Conservation (phyloP, 129 eudicot genomes). For the Flaveria trinervia region DNA sequence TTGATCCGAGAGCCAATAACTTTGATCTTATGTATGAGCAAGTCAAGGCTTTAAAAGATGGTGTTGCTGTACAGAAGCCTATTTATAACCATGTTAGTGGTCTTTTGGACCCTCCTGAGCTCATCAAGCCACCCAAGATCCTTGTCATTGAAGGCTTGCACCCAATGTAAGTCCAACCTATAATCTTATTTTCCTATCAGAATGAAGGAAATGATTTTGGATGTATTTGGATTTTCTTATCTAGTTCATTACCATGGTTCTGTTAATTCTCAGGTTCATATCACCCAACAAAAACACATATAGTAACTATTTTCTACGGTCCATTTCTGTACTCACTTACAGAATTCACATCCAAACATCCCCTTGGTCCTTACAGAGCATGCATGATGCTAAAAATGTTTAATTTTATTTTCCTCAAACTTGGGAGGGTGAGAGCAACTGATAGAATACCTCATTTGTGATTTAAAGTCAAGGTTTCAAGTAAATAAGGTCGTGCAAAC, state of each 20-base stretch:
- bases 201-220: not conserved
- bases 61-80: conserved; percentile 74
- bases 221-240: not conserved
- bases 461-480: too few relatives aligned
- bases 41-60: conserved; percentile 82
- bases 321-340: not conserved
- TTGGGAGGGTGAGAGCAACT: not conserved
- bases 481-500: not conserved
- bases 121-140: conserved; percentile 93
- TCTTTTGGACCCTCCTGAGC: conserved; percentile 91
- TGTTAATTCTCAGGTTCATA: not conserved
- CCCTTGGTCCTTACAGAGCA: not conserved
- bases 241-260: not conserved
- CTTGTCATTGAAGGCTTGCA: conserved; percentile 95
- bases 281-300: not conserved
- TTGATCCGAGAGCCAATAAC: conserved; percentile 88
- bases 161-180: conserved; percentile 70
- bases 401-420: too few relatives aligned
- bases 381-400: too few relatives aligned
- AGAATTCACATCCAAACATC: not conserved
- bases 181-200: not conserved
- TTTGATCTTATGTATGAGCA: conserved; percentile 98
- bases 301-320: not conserved
- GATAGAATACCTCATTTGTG: not conserved
- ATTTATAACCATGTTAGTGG: conserved; percentile 93